Base-by-base conservation (phyloP, 257 asterid genomes). In the Ballota nigra region DNA sequence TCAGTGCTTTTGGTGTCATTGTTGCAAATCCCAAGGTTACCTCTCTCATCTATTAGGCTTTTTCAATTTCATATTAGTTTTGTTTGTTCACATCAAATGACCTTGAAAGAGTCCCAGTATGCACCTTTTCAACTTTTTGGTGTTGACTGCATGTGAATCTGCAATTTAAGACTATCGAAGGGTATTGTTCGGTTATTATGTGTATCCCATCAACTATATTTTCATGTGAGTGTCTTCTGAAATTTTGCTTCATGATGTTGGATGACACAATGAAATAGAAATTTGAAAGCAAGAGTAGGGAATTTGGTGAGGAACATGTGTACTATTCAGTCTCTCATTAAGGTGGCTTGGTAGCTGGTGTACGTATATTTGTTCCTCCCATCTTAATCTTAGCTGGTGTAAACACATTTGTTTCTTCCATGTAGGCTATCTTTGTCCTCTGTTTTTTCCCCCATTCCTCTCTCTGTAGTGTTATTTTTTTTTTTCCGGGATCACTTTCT, bases 1-100 rank as follows among this genome's bases (percentile, higher is more conserved):
- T 91, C 85, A 91, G 86, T 78, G 99, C 97, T 66, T 94, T 94
- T 73, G 97, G 99, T 63, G 96, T 88, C 80, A 92, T 94, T 74
- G 99, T 91, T 74, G 75, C 97, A 63, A 94, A 91, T 77, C 97
- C 98, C 7, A 94, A 94, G 98, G 97, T 91, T 56, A 63, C 56
- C 2, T 47, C 65, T 74, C 24, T 66, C 69, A 52, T 51, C 33
- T 60, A 43, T 68, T 55, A 8, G 26, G 23, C 28, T 43, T 22
- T 6, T 28, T 31, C 28, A 51, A 5, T 38, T 31, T 45, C 10
- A 6, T 47, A 41, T 59, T 61, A 4, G 13, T 52, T 68, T 65
- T 9, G 57, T 66, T 72, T 20, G n/a, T 8, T 34, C 20, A 2
- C 62, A 9, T 16, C 59, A 53, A 11, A 63, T 60, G 41, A 61